Percentiles rank a stretch among this genome's conserved stretches.
Conservation (phyloP, 768 basidiomycete species). For the Rhizopogon salebrosus region DNA sequence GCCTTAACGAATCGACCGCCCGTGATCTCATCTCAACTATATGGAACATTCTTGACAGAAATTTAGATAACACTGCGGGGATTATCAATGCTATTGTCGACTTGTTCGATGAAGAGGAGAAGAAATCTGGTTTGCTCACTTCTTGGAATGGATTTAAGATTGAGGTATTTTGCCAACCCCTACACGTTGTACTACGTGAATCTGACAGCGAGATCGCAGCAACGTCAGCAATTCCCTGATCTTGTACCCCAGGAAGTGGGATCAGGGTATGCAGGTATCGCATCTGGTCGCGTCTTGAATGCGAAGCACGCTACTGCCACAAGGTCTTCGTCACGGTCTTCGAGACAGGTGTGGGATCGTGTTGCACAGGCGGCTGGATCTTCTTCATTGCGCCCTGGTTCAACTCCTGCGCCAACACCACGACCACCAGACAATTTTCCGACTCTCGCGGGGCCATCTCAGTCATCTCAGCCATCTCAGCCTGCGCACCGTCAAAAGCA, state of each 20-base stretch:
- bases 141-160: slow-evolving; percentile 84
- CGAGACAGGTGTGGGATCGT: slow-evolving; percentile 77
- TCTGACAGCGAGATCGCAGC: slow-evolving; percentile 36
- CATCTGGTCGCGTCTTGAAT: slow-evolving; percentile 78
- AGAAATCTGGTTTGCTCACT: slow-evolving; percentile 65
- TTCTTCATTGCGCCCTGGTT: slow-evolving; percentile 29
- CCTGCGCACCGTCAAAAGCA: slow-evolving; percentile 36
- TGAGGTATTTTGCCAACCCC: slow-evolving; percentile 46
- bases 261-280: slow-evolving; percentile 71
- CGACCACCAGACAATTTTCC: slow-evolving; percentile 25
- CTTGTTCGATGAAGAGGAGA: slow-evolving; percentile 77
- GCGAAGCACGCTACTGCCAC: slow-evolving; percentile 71
- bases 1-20: slow-evolving; percentile 69
- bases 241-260: slow-evolving; percentile 55
- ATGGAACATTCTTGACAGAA: slow-evolving; percentile 69
- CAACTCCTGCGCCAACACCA: slow-evolving; percentile 19
- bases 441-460: slow-evolving; percentile 14
- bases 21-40: slow-evolving; percentile 83
- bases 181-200: background rate
- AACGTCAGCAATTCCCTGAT: slow-evolving; percentile 83
- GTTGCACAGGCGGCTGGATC: slow-evolving; percentile 75
- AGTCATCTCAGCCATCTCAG: too few species aligned
- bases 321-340: slow-evolving; percentile 49
- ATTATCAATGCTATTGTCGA: slow-evolving; percentile 72
- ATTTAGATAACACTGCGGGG: slow-evolving; percentile 70